Percentiles rank a stretch among this genome's conserved stretches.
phyloP scores from a whole-genome alignment of 495 filamentous ascomycete genomes.

The Penicillium chermesinum region DNA sequence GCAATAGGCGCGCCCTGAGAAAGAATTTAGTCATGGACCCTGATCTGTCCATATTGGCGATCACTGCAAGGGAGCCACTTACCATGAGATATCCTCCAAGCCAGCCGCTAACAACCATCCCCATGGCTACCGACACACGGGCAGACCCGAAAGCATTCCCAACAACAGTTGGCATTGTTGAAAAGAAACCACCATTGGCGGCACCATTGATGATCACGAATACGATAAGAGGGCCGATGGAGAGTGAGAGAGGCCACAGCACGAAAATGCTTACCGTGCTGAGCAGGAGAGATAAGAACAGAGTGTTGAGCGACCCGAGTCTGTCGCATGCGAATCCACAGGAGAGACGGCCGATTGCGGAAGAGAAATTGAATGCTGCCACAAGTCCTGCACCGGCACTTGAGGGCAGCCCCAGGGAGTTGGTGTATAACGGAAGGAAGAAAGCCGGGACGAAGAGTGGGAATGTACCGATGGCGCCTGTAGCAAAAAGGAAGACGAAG shows the following conservation, averaged over 20 bases:
- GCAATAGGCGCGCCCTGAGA: constrained; percentile 53
- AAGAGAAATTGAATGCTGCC: constrained; percentile 52
- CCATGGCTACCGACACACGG: constrained; percentile 52
- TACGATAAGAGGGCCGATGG: constrained; percentile 44
- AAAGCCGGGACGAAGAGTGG: constrained; percentile 57
- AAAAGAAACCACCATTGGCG: constrained; percentile 55
- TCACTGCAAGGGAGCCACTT: too few relatives aligned
- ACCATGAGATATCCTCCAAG: constrained; percentile 54
- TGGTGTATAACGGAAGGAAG: constrained; percentile 49
- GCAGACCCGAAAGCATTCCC: constrained; percentile 52
- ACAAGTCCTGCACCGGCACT: constrained; percentile 48
- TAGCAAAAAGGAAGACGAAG: constrained; percentile 49
- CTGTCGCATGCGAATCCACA: constrained; percentile 47
- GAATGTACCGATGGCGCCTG: constrained; percentile 55
- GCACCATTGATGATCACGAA: constrained; percentile 53
- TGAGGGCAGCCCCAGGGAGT: constrained; percentile 42
- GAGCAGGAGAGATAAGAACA: constrained; percentile 41
- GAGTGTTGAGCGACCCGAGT: constrained; percentile 49
- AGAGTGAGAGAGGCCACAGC: constrained; percentile 52
- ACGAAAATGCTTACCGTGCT: constrained; percentile 52
- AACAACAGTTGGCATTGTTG: constrained; percentile 56
- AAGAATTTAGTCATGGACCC: background rate
- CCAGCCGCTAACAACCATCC: constrained; percentile 59
- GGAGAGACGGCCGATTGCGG: constrained; percentile 46
- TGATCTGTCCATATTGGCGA: too few relatives aligned